Evolutionary conservation across 176 grass and related monocot genomes (phyloP), one percentile per base, ranked within the genome.

Genomic region (Eragrostis nindensis): DNA sequence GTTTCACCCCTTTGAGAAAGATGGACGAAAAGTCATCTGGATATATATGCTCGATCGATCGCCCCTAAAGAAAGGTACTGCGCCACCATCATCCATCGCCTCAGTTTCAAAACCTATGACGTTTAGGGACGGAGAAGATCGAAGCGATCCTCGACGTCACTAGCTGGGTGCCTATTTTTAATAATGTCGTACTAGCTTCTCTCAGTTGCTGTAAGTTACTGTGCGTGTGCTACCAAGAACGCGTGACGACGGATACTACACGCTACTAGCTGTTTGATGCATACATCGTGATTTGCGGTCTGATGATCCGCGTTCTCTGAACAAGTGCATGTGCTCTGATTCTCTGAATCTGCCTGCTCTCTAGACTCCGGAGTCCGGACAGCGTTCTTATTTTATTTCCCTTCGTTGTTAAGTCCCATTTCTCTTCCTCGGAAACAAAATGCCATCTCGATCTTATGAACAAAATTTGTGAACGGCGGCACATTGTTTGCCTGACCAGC

Each of bases 31-130:
- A 62, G 68, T 7, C 18, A 6, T 48, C 46, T 82, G 56, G 42
- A 82, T 73, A 73, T 49, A 82, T 50, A 39, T 56, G 14, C 26
- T n/a, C n/a, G n/a, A n/a, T n/a, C n/a, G n/a, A n/a, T 7, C 49
- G 21, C 25, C 45, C 6, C 19, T 2, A 60, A 30, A 19, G n/a
- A 30, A 71, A 12, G 24, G 25, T n/a, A n/a, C n/a, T 1, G 5
- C 6, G 68, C 53, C 26, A 62, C n/a, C n/a, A n/a, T n/a, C n/a
- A n/a, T n/a, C 54, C 16, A 26, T 25, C 75, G 11, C 12, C 22
- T 17, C 30, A 5, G 44, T 71, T 71, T 71, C 75, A 78, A 85
- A 62, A 60, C 74, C 55, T 71, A 54, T 44, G 74, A 52, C 73
- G 27, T 77, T 36, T 36, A 73, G 72, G 71, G 63, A 30, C 17